Conservation (phyloP, 495 filamentous ascomycete genomes). For the Penicillium lagena region DNA sequence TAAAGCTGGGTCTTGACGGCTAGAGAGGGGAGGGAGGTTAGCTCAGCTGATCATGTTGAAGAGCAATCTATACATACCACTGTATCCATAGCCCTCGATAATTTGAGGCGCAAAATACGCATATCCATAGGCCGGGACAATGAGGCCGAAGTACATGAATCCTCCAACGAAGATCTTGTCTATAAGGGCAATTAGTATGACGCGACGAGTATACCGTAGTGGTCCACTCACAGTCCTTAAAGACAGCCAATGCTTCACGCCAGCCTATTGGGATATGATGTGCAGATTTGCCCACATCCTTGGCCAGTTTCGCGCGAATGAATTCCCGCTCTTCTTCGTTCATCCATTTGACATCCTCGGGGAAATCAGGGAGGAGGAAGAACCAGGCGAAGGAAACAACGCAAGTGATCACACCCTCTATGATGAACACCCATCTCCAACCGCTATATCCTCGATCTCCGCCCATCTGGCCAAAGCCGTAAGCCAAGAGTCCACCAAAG, state of each 20-base stretch:
- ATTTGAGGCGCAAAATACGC: constrained; percentile 78
- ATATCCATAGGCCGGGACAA: constrained; percentile 79
- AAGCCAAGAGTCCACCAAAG: constrained; percentile 78
- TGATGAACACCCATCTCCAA: constrained; percentile 78
- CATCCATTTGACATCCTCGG: constrained; percentile 54
- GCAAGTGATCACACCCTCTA: constrained; percentile 70
- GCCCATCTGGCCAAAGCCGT: constrained; percentile 72
- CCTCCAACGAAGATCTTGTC: constrained; percentile 69
- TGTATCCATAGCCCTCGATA: constrained; percentile 60
- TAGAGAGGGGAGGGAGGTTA: constrained; percentile 11
- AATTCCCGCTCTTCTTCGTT: constrained; percentile 68
- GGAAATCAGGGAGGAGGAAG: constrained; percentile 78
- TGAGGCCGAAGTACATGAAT: constrained; percentile 77
- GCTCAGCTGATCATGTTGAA: constrained; percentile 4
- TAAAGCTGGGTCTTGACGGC: constrained; percentile 72
- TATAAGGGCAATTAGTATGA: constrained; percentile 9
- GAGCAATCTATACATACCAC: constrained; percentile 18
- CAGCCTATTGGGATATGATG: constrained; percentile 56
- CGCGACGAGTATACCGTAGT: not conserved
- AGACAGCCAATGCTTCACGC: constrained; percentile 59
- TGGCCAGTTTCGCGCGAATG: constrained; percentile 64
- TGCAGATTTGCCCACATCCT: constrained; percentile 72
- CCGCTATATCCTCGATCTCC: constrained; percentile 61
- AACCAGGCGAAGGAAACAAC: constrained; percentile 67
- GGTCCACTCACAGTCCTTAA: constrained; percentile 60